Percentiles rank a stretch among this genome's conserved stretches.
phyloP scores from a whole-genome alignment of 108 stramenopile genomes.

The Parietichytrium sp. region DNA sequence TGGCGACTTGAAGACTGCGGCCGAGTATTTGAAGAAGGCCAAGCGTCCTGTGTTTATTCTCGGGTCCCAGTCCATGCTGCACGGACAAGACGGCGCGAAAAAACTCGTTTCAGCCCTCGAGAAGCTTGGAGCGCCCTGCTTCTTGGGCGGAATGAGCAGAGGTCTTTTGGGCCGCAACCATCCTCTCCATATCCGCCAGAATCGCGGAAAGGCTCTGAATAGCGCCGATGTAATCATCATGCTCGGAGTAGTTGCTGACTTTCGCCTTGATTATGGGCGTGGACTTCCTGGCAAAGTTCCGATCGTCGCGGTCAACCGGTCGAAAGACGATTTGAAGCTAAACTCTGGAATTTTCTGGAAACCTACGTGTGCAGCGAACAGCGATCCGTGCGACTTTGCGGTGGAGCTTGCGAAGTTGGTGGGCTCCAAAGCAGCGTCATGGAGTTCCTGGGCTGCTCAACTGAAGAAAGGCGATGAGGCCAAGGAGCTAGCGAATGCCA shows the following conservation, averaged over 20 bases:
- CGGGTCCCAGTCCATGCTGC: conserved; percentile 31
- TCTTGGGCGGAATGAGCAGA: conserved; percentile 4
- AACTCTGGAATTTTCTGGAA: conserved; percentile 24
- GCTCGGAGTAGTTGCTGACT: neutral
- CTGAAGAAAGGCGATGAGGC: neutral
- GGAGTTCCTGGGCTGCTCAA: neutral
- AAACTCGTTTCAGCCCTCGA: neutral
- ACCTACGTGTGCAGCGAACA: neutral
- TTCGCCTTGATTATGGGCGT: conserved; percentile 6
- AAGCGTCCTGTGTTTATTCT: conserved; percentile 25
- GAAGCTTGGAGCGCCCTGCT: conserved; percentile 24
- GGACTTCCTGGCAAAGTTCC: neutral
- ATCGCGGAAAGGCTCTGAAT: neutral
- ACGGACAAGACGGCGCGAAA: conserved; percentile 19
- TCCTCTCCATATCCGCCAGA: neutral
- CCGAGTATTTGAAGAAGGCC: neutral
- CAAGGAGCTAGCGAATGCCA: neutral
- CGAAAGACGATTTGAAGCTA: neutral
- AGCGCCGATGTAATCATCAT: neutral
- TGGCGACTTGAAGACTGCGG: neutral
- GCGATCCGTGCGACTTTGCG: neutral
- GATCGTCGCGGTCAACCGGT: neutral
- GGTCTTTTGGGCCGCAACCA: conserved; percentile 11
- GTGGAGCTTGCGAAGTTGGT: conserved; percentile 3
- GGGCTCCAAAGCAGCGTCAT: neutral